Percentiles rank a stretch among this genome's conserved stretches.
phyloP scores from a whole-genome alignment of 2,329 filamentous ascomycete species.

The Cladosporium oxysporum region DNA sequence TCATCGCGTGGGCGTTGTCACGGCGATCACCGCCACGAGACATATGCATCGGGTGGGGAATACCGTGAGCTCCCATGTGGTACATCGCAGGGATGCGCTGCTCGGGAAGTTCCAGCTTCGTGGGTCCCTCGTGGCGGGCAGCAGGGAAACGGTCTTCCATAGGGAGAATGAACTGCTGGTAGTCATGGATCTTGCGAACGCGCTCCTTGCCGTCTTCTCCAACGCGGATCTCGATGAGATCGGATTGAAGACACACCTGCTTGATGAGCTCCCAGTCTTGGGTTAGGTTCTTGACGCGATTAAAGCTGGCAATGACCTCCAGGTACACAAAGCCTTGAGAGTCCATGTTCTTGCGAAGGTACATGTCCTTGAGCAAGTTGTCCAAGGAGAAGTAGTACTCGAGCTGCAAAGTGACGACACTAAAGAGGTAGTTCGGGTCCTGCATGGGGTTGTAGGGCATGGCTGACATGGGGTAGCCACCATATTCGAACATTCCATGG shows the following conservation, averaged over 20 bases:
- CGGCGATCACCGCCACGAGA: constrained; percentile 10
- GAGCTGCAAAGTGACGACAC: constrained; percentile 60
- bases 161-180: constrained; percentile 77
- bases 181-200: constrained; percentile 71
- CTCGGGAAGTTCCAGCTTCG: constrained; percentile 45
- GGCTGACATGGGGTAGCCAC: constrained; percentile 42
- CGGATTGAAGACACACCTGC: constrained; percentile 71
- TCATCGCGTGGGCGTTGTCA: constrained; percentile 25
- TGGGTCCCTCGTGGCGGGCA: constrained; percentile 73
- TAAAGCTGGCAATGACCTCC: constrained; percentile 79
- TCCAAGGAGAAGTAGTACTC: constrained; percentile 98
- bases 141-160: constrained; percentile 70
- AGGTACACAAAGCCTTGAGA: constrained; percentile 88
- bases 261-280: constrained; percentile 73
- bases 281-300: constrained; percentile 74
- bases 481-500: constrained; percentile 52
- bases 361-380: constrained; percentile 92
- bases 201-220: constrained; percentile 78
- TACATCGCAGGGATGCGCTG: constrained; percentile 18
- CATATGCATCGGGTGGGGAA: neutral
- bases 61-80: neutral
- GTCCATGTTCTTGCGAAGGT: constrained; percentile 88
- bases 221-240: constrained; percentile 70
- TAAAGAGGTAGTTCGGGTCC: constrained; percentile 58
- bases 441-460: constrained; percentile 60